phyloP scores from a whole-genome alignment of 495 filamentous ascomycete genomes.

The Xylaria flabelliformis region DNA sequence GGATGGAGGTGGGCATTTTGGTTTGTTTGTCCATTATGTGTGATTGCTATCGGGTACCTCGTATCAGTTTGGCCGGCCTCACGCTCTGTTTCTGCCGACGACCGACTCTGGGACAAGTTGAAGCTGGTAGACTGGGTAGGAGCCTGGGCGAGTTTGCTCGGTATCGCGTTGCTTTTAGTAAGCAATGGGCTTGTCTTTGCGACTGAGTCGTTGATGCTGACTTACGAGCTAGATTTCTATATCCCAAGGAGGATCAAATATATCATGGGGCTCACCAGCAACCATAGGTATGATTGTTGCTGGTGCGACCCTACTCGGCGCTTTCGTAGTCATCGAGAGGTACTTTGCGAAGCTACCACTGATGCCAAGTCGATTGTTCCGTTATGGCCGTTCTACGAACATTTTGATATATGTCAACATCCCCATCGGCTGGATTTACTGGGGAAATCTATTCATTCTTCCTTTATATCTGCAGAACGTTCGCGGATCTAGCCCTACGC shows the following conservation, averaged over 20 bases:
- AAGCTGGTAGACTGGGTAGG: conserved; percentile 13
- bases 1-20: conserved; percentile 64
- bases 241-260: neutral
- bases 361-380: neutral
- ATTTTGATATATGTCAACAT: conserved; percentile 5
- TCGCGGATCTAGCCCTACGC: neutral
- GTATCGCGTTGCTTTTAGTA: conserved; percentile 6
- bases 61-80: conserved; percentile 11
- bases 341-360: neutral
- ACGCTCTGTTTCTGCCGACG: neutral
- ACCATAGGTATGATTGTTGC: neutral
- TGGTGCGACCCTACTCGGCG: neutral
- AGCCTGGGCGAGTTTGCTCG: conserved; percentile 4
- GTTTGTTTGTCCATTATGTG: conserved; percentile 46
- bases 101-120: conserved; percentile 6
- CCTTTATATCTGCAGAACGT: conserved; percentile 13
- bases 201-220: neutral
- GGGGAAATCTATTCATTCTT: conserved; percentile 15
- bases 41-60: conserved; percentile 2
- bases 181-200: neutral
- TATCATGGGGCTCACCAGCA: neutral
- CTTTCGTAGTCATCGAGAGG: neutral
- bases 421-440: conserved; percentile 9
- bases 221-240: neutral
- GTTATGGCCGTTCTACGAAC: neutral